A percentile compares a stretch with the other conserved stretches of the same genome.
Conservation (phyloP, 495 filamentous ascomycete species). For the Amorphotheca resinae region DNA sequence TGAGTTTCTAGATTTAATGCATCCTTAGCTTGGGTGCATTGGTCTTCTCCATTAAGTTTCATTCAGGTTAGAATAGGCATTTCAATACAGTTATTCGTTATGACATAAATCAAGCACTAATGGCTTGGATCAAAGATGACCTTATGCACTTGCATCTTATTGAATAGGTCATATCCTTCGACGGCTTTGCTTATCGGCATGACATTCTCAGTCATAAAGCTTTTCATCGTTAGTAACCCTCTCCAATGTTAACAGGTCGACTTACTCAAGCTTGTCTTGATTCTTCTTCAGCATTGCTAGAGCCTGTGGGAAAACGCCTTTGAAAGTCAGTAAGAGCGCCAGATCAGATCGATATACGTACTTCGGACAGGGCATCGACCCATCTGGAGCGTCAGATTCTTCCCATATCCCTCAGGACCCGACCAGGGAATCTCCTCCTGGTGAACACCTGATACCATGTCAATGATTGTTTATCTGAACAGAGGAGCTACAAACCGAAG, state of each 20-base stretch:
- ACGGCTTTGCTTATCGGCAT: conserved; percentile 79
- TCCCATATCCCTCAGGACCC: conserved; percentile 72
- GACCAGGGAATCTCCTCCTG: conserved; percentile 81
- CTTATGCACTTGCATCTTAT: conserved; percentile 89
- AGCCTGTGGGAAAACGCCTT: conserved; percentile 55
- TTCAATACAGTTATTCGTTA: too few species aligned
- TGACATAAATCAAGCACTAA: too few species aligned
- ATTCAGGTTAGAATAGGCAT: too few species aligned
- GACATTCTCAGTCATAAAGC: conserved; percentile 89
- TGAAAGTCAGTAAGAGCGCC: neutral
- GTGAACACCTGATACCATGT: conserved; percentile 54
- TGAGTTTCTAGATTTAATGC: too few species aligned
- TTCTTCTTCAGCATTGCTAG: conserved; percentile 68
- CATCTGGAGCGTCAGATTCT: conserved; percentile 88
- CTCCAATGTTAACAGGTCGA: conserved; percentile 3
- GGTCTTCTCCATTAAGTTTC: too few species aligned
- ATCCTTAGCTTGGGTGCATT: too few species aligned
- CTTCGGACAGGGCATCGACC: conserved; percentile 85
- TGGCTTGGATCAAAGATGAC: conserved; percentile 40
- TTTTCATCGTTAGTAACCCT: conserved; percentile 21
- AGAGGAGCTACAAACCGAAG: conserved; percentile 80
- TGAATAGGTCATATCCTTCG: conserved; percentile 84
- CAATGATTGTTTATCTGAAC: neutral
- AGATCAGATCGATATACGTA: conserved; percentile 14
- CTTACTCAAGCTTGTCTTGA: conserved; percentile 70